Base-by-base conservation (phyloP, 495 filamentous ascomycete genomes). In the Bombardia bombarda region DNA sequence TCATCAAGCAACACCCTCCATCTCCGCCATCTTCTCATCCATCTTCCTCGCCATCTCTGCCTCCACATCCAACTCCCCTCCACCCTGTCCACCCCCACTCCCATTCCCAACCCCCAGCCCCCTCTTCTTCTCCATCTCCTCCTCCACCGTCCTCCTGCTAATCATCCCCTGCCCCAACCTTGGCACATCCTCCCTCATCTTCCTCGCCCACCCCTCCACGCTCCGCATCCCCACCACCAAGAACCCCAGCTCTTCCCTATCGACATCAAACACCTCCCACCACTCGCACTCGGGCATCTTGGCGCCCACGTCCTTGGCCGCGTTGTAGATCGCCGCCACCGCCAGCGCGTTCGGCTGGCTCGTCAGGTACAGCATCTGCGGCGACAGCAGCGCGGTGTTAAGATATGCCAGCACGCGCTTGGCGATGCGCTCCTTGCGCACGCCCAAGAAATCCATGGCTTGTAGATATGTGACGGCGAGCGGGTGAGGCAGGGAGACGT, bases 201-300 rank as follows among this genome's bases (percentile, higher is more conserved):
- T 64, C 47, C 51, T 50, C 52, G 78, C 81, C 62, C 84, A 90
- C 1, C 78, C 81, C 49, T 84, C 82, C 34, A 90, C 70, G 43
- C 90, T 95, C 37, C 76, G 66, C 78, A 98, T 79, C 0, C 70
- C 89, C 20, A 95, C 86, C 10, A 94, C 90, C 50, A 98, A 55
- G 53, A 97, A 97, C 3, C 92, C 92, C 36, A 97, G 68, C 59
- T 95, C 89, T 71, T 98, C 92, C 17, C 93, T 72, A 38, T 96
- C 90, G n/a, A 89, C 86, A 67, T 98, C 92, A 62, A 98, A 97
- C 1, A 96, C 85, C 64, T 93, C 89, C 92, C 92, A 98, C 92
- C 92, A 98, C 38, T 87, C 82, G 19, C 67, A 72, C 38, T 81
- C 81, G 2, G 90, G 84, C 61, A 97, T 70, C 58, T 84, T 87